Base-by-base conservation (phyloP, 2,329 filamentous ascomycete genomes). In the Xylaria sp. region DNA sequence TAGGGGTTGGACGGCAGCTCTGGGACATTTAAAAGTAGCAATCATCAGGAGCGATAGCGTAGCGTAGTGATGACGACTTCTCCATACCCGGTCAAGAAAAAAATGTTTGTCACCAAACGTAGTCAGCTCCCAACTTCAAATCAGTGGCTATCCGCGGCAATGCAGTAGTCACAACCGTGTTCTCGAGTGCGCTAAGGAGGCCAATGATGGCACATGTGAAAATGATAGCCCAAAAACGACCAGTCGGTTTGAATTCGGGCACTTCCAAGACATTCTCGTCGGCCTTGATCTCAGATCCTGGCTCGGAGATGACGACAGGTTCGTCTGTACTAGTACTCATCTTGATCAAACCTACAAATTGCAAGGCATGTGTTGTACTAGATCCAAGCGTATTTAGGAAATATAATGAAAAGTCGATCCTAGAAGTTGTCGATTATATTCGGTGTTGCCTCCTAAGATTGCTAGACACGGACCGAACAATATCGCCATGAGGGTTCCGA, bases 1-100 rank as follows among this genome's bases (percentile, higher is more conserved):
- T 0, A 84, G 66, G 0, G 84, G 84, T 60, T 83, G 83, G n/a
- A 54, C 51, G 8, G 51, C 51, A 54, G 51, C 51, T 8, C 51
- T 54, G 18, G 51, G 51, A 54, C 62, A 72, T 8, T 54, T 28
- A 69, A n/a, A 3, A 33, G 33, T 54, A 54, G 51, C 25, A 2
- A 54, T 54, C 5, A n/a, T 18, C 25, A 33, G n/a, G 28, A 33
- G 28, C 51, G 0, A 18, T 28, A 8, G 25, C 2, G 12, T 7
- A 4, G 28, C 2, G 18, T 54, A 54, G 18, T 5, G 9, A n/a
- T 66, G 23, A 23, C 20, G 41, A 49, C 48, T 39, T 4, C n/a
- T 13, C 25, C 51, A 4, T 57, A 64, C 51, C 61, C 31, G 5
- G 61, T 57, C 3, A 64, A 48, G 61, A 64, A 56, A 43, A 64